Percentiles rank a stretch among this genome's conserved stretches.
These are phyloP conservation scores for Protostelium mycophagum DNA, from an alignment of 78 protist genomes.

Conservation along the genomic window DNA sequence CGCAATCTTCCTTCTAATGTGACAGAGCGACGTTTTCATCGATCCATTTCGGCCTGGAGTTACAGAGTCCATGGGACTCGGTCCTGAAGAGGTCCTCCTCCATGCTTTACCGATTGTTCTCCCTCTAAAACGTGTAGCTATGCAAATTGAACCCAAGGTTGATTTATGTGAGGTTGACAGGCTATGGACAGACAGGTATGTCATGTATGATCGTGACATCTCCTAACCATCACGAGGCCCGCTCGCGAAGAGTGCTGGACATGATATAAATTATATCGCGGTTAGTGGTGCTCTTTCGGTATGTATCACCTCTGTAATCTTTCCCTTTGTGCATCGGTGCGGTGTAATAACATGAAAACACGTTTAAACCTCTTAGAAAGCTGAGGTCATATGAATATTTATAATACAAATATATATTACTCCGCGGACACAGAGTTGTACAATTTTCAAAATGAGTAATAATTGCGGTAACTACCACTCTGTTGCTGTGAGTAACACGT, in stretches of 20 bases:
- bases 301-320: background rate
- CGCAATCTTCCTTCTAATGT: too few relatives aligned
- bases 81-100: slow-evolving; percentile 33
- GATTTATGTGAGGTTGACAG: slow-evolving; percentile 68
- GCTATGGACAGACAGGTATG: slow-evolving; percentile 70
- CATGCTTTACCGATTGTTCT: slow-evolving; percentile 4
- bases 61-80: slow-evolving; percentile 23
- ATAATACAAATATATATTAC: too few relatives aligned
- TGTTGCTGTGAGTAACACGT: too few relatives aligned
- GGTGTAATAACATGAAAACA: too few relatives aligned
- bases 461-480: too few relatives aligned
- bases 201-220: background rate
- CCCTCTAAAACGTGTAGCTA: background rate
- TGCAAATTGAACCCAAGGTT: slow-evolving; percentile 30
- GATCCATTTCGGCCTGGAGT: slow-evolving; percentile 71
- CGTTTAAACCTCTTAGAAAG: too few relatives aligned
- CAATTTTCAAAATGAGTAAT: too few relatives aligned
- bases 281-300: slow-evolving; percentile 45
- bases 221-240: background rate
- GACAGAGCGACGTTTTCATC: slow-evolving; percentile 60
- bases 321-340: background rate
- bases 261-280: slow-evolving; percentile 76
- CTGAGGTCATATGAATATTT: too few relatives aligned
- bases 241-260: slow-evolving; percentile 62
- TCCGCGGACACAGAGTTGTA: too few relatives aligned